Conservation (phyloP, 1,284 basidiomycete genomes). For the Phylloboletellus chloephorus region DNA sequence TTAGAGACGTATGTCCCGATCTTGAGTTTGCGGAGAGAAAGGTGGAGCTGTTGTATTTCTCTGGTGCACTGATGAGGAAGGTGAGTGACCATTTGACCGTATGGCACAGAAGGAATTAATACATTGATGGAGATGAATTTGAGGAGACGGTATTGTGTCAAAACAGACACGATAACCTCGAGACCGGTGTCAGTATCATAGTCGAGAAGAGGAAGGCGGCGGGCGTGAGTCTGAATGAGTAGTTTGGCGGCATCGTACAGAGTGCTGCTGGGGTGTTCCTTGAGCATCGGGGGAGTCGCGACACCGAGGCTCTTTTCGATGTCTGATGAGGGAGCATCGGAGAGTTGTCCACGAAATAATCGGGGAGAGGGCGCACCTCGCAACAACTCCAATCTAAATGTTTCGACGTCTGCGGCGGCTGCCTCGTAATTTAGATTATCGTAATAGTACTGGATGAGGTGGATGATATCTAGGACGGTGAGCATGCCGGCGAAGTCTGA, state of each 20-base stretch:
- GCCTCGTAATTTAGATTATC: constrained; percentile 82
- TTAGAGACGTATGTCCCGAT: constrained; percentile 89
- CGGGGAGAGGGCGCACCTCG: constrained; percentile 54
- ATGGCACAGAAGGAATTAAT: constrained; percentile 19
- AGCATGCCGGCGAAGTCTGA: constrained; percentile 94
- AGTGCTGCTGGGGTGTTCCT: constrained; percentile 83
- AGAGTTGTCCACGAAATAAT: constrained; percentile 7
- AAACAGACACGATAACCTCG: constrained; percentile 91
- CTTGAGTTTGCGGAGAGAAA: constrained; percentile 79
- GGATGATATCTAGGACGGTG: constrained; percentile 92
- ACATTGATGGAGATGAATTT: constrained; percentile 99
- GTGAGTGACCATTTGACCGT: constrained; percentile 9
- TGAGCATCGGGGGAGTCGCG: constrained; percentile 85
- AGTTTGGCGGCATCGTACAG: constrained; percentile 89
- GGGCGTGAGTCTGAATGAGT: constrained; percentile 93
- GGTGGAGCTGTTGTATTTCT: constrained; percentile 71
- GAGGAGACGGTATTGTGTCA: constrained; percentile 96
- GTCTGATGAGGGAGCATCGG: constrained; percentile 45
- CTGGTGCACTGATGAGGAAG: constrained; percentile 50
- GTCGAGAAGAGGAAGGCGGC: constrained; percentile 91
- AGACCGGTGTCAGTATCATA: constrained; percentile 91
- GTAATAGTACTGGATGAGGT: constrained; percentile 96
- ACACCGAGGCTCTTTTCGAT: constrained; percentile 94
- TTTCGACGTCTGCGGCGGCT: constrained; percentile 89
- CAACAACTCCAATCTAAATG: constrained; percentile 84